Conservation (phyloP, 441 rosid species). For the Erysimum pusillum region DNA sequence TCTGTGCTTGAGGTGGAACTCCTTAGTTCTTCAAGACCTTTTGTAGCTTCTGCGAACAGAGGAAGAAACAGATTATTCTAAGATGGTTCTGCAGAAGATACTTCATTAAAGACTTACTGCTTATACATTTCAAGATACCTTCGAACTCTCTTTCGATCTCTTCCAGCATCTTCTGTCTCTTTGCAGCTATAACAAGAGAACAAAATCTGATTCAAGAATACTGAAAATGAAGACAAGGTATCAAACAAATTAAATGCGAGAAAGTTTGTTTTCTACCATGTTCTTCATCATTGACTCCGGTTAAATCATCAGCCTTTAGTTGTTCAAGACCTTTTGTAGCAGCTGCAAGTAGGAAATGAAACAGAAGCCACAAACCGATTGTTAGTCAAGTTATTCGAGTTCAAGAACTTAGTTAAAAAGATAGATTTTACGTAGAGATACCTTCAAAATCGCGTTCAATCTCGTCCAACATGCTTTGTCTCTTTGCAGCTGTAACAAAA, state of each 20-base stretch:
- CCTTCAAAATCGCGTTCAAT: constrained; percentile 49
- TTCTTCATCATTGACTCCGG: constrained; percentile 34
- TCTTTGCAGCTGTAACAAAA: constrained; percentile 36
- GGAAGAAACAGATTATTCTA: constrained; percentile 21
- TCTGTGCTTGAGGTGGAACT: constrained; percentile 35
- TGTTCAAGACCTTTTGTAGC: constrained; percentile 40
- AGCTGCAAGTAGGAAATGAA: constrained; percentile 32
- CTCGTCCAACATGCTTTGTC: constrained; percentile 44
- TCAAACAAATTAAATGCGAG: constrained; percentile 10
- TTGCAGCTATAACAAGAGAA: constrained; percentile 36
- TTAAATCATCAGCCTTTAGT: constrained; percentile 34
- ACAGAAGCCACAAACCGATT: neutral
- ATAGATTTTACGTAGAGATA: constrained; percentile 16
- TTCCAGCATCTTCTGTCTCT: constrained; percentile 42
- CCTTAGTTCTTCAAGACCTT: constrained; percentile 48
- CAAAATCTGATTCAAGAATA: constrained; percentile 21
- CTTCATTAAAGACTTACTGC: neutral
- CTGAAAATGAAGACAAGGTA: neutral
- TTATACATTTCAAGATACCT: constrained; percentile 33
- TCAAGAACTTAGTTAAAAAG: neutral
- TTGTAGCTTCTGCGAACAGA: constrained; percentile 45
- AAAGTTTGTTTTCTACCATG: constrained; percentile 18
- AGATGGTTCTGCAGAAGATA: constrained; percentile 9
- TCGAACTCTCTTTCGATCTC: constrained; percentile 47
- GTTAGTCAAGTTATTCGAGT: neutral